Evolutionary conservation across 495 filamentous ascomycete genomes (phyloP).

Genomic region (Aspergillus bertholletiae): DNA sequence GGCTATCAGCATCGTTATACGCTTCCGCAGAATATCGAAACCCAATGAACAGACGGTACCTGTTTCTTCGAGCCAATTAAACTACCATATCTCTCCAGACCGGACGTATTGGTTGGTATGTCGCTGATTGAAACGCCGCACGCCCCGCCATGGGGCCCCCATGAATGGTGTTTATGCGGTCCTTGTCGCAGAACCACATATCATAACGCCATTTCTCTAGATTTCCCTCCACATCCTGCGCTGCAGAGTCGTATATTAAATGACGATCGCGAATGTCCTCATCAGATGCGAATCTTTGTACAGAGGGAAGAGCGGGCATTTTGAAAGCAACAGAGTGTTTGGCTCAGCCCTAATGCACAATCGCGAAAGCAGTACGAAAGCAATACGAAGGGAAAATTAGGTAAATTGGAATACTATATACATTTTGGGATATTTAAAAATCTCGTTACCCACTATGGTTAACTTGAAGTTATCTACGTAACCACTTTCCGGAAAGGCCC

Average conservation of each 20-base stretch:
- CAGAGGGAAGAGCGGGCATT: slow-evolving; percentile 27
- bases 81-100: slow-evolving; percentile 35
- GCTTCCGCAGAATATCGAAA: slow-evolving; percentile 29
- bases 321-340: slow-evolving; percentile 1
- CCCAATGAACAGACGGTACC: slow-evolving; percentile 37
- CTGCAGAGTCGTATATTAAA: slow-evolving; percentile 39
- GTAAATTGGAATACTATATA: too few relatives aligned
- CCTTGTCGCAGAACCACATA: slow-evolving; percentile 40
- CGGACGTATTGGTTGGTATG: slow-evolving; percentile 39
- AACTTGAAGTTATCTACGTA: not conserved
- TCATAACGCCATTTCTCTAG: slow-evolving; percentile 43
- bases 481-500: not conserved
- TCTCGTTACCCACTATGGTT: not conserved
- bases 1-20: slow-evolving; percentile 31
- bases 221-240: slow-evolving; percentile 24
- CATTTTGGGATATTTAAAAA: too few relatives aligned
- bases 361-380: not conserved
- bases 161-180: slow-evolving; percentile 40
- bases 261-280: slow-evolving; percentile 35
- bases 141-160: slow-evolving; percentile 39
- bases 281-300: slow-evolving; percentile 26
- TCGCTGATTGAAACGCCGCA: slow-evolving; percentile 33
- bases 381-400: not conserved
- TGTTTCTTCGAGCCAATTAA: slow-evolving; percentile 41
- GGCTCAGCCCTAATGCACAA: not conserved